A percentile compares a stretch with the other conserved stretches of the same genome.
These are phyloP conservation scores for Plasmodium ovale DNA, from an alignment of 169 alveolate species.

Conservation along the genomic window DNA sequence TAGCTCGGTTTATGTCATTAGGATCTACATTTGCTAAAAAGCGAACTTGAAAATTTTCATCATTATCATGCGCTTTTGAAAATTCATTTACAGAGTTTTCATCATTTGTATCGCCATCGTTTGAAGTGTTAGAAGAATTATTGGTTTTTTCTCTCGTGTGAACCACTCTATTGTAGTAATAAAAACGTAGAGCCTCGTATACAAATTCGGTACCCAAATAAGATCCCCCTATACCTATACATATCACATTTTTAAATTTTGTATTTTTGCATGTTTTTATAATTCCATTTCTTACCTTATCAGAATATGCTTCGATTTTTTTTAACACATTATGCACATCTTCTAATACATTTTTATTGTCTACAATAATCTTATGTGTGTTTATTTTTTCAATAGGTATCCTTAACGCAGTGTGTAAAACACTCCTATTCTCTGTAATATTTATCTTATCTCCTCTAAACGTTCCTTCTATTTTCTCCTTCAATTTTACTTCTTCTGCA, in stretches of 20 bases:
- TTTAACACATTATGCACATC: conserved; percentile 84
- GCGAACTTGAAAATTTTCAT: conserved; percentile 83
- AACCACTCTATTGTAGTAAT: conserved; percentile 47
- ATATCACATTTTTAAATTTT: conserved; percentile 90
- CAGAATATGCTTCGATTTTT: conserved; percentile 84
- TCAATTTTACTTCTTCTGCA: conserved; percentile 66
- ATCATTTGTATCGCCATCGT: conserved; percentile 45
- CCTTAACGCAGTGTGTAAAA: conserved; percentile 97
- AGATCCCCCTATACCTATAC: conserved; percentile 99
- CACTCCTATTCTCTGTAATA: conserved; percentile 96
- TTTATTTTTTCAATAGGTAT: conserved; percentile 82
- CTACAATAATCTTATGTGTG: conserved; percentile 75
- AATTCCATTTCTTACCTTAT: conserved; percentile 89
- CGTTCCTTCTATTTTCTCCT: conserved; percentile 78
- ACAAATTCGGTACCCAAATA: conserved; percentile 96
- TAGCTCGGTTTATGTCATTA: conserved; percentile 94
- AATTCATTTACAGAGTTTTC: too few species aligned
- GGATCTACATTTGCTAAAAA: conserved; percentile 99
- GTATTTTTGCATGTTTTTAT: conserved; percentile 94
- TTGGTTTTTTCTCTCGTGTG: background rate
- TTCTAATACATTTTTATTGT: conserved; percentile 78
- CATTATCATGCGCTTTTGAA: conserved; percentile 74
- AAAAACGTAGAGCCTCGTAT: conserved; percentile 93
- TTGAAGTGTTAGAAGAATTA: background rate
- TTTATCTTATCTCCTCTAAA: conserved; percentile 94